phyloP scores from a whole-genome alignment of 495 filamentous ascomycete genomes.

The Lindgomyces ingoldianus region DNA sequence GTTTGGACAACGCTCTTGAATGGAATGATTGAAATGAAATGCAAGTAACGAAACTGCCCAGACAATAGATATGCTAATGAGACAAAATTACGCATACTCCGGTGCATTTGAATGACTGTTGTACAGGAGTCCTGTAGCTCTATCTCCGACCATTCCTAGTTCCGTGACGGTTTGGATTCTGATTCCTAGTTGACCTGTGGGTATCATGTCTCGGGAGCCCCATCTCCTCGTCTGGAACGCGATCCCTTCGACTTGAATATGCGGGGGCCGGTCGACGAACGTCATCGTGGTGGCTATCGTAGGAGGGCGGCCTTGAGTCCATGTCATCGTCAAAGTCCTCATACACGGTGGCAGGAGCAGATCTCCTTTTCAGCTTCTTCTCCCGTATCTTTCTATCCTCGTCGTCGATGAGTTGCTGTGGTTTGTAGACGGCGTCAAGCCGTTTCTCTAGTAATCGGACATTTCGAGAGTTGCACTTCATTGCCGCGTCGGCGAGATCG shows the following conservation, averaged over 20 bases:
- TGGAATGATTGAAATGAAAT: no score
- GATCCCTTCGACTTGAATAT: constrained; percentile 14
- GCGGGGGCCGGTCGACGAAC: constrained; percentile 10
- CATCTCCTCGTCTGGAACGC: constrained; percentile 25
- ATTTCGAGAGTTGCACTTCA: constrained; percentile 46
- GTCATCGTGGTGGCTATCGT: constrained; percentile 12
- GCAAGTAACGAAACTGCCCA: no score
- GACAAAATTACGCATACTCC: no score
- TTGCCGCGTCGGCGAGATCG: constrained; percentile 69
- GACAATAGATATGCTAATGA: no score
- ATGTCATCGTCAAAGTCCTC: constrained; percentile 46
- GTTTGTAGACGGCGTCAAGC: constrained; percentile 45
- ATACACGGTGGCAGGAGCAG: constrained; percentile 43
- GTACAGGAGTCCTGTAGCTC: no score
- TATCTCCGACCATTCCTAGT: constrained; percentile 22
- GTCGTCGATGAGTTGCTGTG: constrained; percentile 30
- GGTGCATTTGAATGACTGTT: no score
- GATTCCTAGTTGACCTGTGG: background rate
- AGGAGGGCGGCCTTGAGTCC: background rate
- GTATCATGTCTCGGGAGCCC: constrained; percentile 14
- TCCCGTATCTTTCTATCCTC: no score
- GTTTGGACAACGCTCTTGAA: no score
- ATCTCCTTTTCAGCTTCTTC: constrained; percentile 22
- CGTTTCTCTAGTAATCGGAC: constrained; percentile 41
- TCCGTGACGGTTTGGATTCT: constrained; percentile 9